Base-by-base conservation (phyloP, 768 basidiomycete species). In the Crepidotus variabilis region DNA sequence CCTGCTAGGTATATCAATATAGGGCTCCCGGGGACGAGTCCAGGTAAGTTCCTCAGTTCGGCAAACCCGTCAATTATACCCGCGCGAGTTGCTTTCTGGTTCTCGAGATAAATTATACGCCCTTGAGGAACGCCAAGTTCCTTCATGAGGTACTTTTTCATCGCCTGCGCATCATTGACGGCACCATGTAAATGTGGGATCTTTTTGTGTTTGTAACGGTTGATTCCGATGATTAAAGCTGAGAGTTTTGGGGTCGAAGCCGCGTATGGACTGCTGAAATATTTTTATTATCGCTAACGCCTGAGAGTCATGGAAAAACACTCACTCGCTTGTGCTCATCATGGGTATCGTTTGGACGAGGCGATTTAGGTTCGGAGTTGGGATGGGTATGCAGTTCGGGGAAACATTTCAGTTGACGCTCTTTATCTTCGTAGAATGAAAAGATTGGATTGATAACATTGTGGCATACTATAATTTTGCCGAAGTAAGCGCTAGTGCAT, bases 1-100 rank as follows among this genome's bases (percentile, higher is more conserved):
- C 61, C 61, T 16, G 61, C 61, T 22, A 47, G 60, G 34, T 52
- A 63, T 14, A 63, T 50, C 11, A 63, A 33, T 9, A 62, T 54
- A 9, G 61, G 50, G 21, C 56, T 51, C 13, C 54, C 61, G 22
- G 11, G 24, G 2, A 50, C 33, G 21, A 63, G 60, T 3, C 39
- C 43, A 3, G 36, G 2, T 9, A 62, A 43, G 6, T 18, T 18
- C 22, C 50, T 28, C 28, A 28, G 28, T 28, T 28, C 8, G 28
- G 3, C 23, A 22, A 62, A 51, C 13, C 56, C 56, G 2, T 22
- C 8, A 21, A 62, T 53, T 22, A 62, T 62, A 32, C 36, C 24
- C 4, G 24, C 21, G 4, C 61, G 50, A 5, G 61, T 59, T 28
- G 61, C 61, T 1, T 53, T 24, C 47, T 55, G 16, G 21, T 59